A percentile compares a stretch with the other conserved stretches of the same genome.
Conservation (phyloP, 805 yeast genomes). For the Ogataea angusta region DNA sequence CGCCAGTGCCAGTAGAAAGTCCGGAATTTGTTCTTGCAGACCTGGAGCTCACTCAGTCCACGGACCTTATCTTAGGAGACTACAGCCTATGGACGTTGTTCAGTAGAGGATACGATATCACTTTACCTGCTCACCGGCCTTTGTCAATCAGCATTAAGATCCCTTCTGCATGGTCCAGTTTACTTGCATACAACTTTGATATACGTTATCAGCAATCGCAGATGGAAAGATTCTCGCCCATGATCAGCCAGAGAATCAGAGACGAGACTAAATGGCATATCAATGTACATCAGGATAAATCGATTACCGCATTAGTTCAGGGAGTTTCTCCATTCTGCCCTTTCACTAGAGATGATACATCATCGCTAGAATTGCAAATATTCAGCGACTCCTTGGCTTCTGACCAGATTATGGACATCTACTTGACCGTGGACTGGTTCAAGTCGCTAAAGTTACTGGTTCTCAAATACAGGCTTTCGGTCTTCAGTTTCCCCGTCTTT, state of each 20-base stretch:
- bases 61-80: slow-evolving; percentile 29
- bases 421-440: slow-evolving; percentile 48
- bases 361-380: slow-evolving; percentile 40
- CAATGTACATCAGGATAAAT: slow-evolving; percentile 39
- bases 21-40: slow-evolving; percentile 39
- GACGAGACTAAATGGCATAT: slow-evolving; percentile 82
- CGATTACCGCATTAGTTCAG: slow-evolving; percentile 46
- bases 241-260: slow-evolving; percentile 62
- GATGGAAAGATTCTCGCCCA: slow-evolving; percentile 48
- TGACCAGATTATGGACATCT: slow-evolving; percentile 37
- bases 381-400: slow-evolving; percentile 43
- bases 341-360: slow-evolving; percentile 21
- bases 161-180: slow-evolving; percentile 58
- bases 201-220: slow-evolving; percentile 28
- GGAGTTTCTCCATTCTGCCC: slow-evolving; percentile 60
- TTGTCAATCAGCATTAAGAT: slow-evolving; percentile 47
- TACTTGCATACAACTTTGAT: slow-evolving; percentile 48
- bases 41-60: slow-evolving; percentile 26
- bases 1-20: slow-evolving; percentile 16
- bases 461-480: slow-evolving; percentile 71
- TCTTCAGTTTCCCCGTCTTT: slow-evolving; percentile 67
- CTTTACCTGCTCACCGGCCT: slow-evolving; percentile 43
- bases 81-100: slow-evolving; percentile 37
- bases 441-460: slow-evolving; percentile 66
- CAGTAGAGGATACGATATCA: slow-evolving; percentile 37